These are phyloP conservation scores for Cladosporium sp. DNA, from an alignment of 2,329 filamentous ascomycete species.

Conservation along the genomic window DNA sequence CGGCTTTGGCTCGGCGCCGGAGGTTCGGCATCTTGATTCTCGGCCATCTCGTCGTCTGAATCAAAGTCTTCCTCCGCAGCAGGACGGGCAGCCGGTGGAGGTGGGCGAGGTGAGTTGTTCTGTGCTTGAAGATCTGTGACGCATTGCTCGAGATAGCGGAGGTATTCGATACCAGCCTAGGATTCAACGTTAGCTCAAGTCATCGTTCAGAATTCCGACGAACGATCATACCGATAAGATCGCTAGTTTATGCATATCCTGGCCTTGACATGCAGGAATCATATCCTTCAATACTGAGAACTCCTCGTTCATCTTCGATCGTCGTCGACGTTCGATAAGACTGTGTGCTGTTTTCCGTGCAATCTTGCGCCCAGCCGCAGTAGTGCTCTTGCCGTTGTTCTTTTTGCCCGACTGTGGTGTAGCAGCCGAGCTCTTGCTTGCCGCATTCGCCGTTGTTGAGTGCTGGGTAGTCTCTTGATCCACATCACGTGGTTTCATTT, in stretches of 20 bases:
- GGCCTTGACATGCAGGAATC: constrained; percentile 90
- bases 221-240: constrained; percentile 72
- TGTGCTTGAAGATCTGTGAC: constrained; percentile 70
- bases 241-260: constrained; percentile 96
- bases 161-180: constrained; percentile 92
- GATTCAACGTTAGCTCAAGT: background rate
- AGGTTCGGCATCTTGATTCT: constrained; percentile 26
- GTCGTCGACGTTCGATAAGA: constrained; percentile 80
- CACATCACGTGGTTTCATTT: constrained; percentile 73
- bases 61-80: constrained; percentile 41
- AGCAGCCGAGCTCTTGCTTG: constrained; percentile 17
- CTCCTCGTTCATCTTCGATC: constrained; percentile 99
- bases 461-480: constrained; percentile 22
- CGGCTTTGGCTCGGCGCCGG: background rate
- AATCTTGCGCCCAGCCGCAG: constrained; percentile 87
- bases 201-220: background rate
- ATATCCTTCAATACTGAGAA: constrained; percentile 89
- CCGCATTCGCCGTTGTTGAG: constrained; percentile 10
- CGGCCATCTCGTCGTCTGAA: constrained; percentile 60
- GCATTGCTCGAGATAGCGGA: constrained; percentile 89
- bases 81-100: constrained; percentile 17
- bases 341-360: constrained; percentile 95
- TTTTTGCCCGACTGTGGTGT: constrained; percentile 52
- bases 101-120: constrained; percentile 25
- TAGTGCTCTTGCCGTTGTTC: constrained; percentile 67